Conservation (phyloP, 2,329 filamentous ascomycete genomes). For the Dichotomopilus funicola region DNA sequence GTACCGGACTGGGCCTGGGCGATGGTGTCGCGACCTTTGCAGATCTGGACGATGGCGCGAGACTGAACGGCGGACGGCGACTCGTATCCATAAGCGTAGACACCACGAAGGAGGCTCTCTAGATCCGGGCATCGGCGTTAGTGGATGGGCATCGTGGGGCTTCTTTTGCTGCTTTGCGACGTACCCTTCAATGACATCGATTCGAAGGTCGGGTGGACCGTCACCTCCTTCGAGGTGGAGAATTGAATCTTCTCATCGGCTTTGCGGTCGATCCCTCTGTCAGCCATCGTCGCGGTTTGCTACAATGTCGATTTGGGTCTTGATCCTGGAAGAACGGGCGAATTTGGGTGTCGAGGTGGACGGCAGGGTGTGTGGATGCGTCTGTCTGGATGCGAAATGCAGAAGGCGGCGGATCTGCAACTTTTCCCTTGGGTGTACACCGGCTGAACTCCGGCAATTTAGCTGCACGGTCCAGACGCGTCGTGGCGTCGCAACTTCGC, state of each 20-base stretch:
- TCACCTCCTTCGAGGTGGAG: conserved; percentile 95
- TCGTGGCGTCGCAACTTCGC: neutral
- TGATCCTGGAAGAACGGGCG: neutral
- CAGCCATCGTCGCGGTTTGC: conserved; percentile 64
- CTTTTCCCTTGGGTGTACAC: neutral
- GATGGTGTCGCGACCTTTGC: conserved; percentile 98
- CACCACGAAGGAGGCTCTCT: conserved; percentile 92
- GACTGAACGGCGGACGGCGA: conserved; percentile 97
- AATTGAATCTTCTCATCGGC: conserved; percentile 97
- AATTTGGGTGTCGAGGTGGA: conserved; percentile 3
- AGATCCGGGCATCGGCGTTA: neutral
- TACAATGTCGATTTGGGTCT: neutral
- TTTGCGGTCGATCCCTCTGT: conserved; percentile 79
- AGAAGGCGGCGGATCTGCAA: neutral
- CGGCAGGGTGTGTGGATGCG: neutral
- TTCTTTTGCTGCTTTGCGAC: conserved; percentile 11
- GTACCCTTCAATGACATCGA: conserved; percentile 88
- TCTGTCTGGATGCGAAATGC: conserved; percentile 1
- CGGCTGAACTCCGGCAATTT: conserved; percentile 12
- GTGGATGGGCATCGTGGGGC: neutral
- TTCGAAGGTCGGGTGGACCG: conserved; percentile 87
- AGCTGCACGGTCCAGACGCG: neutral
- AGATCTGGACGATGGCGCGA: conserved; percentile 96
- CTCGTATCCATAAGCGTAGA: conserved; percentile 98
- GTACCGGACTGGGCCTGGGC: conserved; percentile 96